Conservation (phyloP, 495 filamentous ascomycete species). For the Neurospora pannonica region DNA sequence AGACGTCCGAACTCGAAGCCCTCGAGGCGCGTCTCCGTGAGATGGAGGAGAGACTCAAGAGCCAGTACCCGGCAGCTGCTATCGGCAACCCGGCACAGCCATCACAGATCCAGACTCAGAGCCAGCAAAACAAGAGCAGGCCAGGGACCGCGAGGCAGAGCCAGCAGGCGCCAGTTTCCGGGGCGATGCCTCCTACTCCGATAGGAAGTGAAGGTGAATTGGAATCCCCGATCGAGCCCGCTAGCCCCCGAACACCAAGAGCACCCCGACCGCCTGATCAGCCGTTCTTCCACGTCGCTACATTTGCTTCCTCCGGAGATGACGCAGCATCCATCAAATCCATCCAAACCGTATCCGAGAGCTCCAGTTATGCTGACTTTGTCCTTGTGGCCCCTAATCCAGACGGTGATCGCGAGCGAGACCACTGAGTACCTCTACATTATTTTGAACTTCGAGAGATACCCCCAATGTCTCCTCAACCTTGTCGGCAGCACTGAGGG, state of each 20-base stretch:
- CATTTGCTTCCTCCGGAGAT: slow-evolving; percentile 1
- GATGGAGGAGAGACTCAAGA: slow-evolving; percentile 72
- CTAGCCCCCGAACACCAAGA: slow-evolving; percentile 4
- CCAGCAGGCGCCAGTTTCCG: slow-evolving; percentile 34
- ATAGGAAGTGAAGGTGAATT: slow-evolving; percentile 52
- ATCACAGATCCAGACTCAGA: slow-evolving; percentile 2
- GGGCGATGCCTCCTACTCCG: slow-evolving; percentile 45
- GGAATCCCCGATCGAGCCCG: slow-evolving; percentile 12
- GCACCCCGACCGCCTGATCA: not conserved
- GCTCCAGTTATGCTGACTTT: slow-evolving; percentile 26
- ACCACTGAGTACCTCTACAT: slow-evolving; percentile 9
- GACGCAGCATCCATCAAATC: slow-evolving; percentile 18
- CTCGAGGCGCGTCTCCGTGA: slow-evolving; percentile 76
- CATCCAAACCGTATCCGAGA: slow-evolving; percentile 13
- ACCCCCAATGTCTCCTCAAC: not conserved
- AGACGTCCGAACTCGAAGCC: slow-evolving; percentile 70
- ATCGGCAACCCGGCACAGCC: slow-evolving; percentile 4
- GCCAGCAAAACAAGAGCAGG: slow-evolving; percentile 23
- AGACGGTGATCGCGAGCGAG: slow-evolving; percentile 33
- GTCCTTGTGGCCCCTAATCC: slow-evolving; percentile 14
- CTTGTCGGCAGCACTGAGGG: not conserved
- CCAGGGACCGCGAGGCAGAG: slow-evolving; percentile 33
- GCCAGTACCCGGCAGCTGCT: slow-evolving; percentile 5
- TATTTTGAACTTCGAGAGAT: not conserved
- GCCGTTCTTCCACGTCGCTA: not conserved